Percentiles rank a stretch among this genome's conserved stretches.
Evolutionary conservation across 140 eudicot species (phyloP).

Genomic region (Erigeron philadelphicus): DNA sequence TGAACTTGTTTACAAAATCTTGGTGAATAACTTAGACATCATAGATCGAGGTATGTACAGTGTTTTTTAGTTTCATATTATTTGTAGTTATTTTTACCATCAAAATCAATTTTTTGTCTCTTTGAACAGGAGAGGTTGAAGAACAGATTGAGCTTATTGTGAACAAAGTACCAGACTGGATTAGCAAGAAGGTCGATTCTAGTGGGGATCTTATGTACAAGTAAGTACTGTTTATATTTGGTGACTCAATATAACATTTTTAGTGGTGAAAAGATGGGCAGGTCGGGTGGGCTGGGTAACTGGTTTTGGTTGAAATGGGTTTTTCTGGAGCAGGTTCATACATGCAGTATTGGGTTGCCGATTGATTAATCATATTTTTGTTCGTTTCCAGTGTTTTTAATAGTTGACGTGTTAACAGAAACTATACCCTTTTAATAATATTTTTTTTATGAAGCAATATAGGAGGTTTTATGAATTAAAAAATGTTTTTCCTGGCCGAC

Average conservation of each 20-base stretch:
- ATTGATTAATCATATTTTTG: neutral
- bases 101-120: constrained; percentile 7
- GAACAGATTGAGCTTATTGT: constrained; percentile 49
- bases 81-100: neutral
- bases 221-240: constrained; percentile 23
- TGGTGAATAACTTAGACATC: constrained; percentile 44
- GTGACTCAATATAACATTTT: neutral
- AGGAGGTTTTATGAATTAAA: neutral
- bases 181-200: constrained; percentile 45
- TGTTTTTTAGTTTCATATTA: constrained; percentile 7
- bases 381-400: neutral
- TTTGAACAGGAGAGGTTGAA: constrained; percentile 45
- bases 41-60: constrained; percentile 45
- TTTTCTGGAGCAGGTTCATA: neutral
- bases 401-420: neutral
- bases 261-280: neutral
- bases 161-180: constrained; percentile 70
- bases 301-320: neutral
- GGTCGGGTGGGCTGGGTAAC: constrained; percentile 1
- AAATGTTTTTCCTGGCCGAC: neutral
- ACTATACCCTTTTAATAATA: neutral
- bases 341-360: neutral
- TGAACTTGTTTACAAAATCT: constrained; percentile 64
- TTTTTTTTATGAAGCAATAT: neutral
- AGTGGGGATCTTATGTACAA: constrained; percentile 61